Percentiles rank a stretch among this genome's conserved stretches.
These are phyloP conservation scores for Amyloporia xantha DNA, from an alignment of 768 basidiomycete species.

Conservation along the genomic window DNA sequence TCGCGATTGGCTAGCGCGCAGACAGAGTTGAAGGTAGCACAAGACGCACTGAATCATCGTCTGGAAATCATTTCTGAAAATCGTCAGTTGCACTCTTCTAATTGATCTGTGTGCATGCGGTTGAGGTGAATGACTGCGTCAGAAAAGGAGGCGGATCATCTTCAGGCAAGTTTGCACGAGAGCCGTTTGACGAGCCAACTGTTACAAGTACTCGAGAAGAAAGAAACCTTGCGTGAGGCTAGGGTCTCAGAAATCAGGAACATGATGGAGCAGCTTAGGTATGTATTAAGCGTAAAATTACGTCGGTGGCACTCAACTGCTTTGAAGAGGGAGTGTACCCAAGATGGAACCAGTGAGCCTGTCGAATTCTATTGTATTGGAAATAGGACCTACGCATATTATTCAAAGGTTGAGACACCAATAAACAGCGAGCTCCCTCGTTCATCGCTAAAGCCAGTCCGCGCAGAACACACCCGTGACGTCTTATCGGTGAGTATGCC, in stretches of 20 bases:
- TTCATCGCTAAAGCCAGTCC: neutral
- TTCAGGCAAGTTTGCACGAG: slow-evolving; percentile 3
- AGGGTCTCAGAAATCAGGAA: slow-evolving; percentile 2
- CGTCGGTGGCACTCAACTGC: neutral
- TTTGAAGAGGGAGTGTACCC: neutral
- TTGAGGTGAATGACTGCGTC: neutral
- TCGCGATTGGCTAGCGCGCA: neutral
- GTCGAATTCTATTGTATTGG: neutral
- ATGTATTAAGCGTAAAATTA: neutral
- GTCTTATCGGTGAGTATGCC: slow-evolving; percentile 8
- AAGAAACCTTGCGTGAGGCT: slow-evolving; percentile 8
- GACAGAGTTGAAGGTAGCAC: neutral
- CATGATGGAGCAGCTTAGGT: slow-evolving; percentile 7
- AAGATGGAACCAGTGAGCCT: neutral
- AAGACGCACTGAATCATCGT: neutral
- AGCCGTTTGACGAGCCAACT: slow-evolving; percentile 3
- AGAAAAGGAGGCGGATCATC: slow-evolving; percentile 5
- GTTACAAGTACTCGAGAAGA: slow-evolving; percentile 9
- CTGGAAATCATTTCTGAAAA: neutral
- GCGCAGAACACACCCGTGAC: slow-evolving; percentile 9
- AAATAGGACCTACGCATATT: neutral
- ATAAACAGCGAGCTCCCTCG: neutral
- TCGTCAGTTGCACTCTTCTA: neutral
- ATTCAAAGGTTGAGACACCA: neutral
- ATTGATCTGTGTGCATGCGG: neutral